Evolutionary conservation across 2,329 filamentous ascomycete genomes (phyloP).

Genomic region (Penicillium sp.): DNA sequence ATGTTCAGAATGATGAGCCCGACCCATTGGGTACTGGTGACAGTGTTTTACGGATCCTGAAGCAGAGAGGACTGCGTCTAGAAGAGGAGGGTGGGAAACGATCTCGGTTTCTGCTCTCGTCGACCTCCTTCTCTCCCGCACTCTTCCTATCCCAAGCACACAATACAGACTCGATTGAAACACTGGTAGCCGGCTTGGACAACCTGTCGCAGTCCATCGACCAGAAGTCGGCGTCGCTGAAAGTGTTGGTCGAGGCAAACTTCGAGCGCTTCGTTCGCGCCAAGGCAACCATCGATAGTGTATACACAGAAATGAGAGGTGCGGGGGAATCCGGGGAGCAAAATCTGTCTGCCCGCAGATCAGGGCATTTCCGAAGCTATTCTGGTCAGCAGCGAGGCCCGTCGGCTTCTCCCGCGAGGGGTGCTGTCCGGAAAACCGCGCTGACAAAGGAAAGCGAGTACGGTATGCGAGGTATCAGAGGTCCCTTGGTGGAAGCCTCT

Average conservation of each 20-base stretch:
- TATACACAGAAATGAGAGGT: conserved; percentile 89
- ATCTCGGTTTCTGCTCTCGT: conserved; percentile 91
- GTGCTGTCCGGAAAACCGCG: conserved; percentile 77
- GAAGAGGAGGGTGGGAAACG: conserved; percentile 77
- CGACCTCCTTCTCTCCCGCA: conserved; percentile 88
- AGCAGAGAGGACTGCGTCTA: conserved; percentile 68
- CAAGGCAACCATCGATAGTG: conserved; percentile 96
- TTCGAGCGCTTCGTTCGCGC: conserved; percentile 97
- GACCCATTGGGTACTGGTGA: conserved; percentile 85
- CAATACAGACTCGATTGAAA: conserved; percentile 74
- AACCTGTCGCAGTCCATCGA: conserved; percentile 88
- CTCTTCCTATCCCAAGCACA: conserved; percentile 92
- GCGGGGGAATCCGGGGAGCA: conserved; percentile 56
- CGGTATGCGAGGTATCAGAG: conserved; percentile 80
- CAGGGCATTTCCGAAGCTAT: conserved; percentile 54
- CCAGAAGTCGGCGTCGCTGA: conserved; percentile 93
- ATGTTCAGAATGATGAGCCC: conserved; percentile 83
- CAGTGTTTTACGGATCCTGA: conserved; percentile 77
- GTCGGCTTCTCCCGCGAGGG: conserved; percentile 34
- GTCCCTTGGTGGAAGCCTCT: conserved; percentile 78
- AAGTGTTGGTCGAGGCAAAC: conserved; percentile 93
- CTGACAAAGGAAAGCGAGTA: conserved; percentile 89
- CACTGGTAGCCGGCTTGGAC: conserved; percentile 74
- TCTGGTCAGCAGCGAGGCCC: conserved; percentile 40
- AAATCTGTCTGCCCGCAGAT: conserved; percentile 57